Conservation (phyloP, 495 filamentous ascomycete species). For the Staphylotrichum tortipilum region DNA sequence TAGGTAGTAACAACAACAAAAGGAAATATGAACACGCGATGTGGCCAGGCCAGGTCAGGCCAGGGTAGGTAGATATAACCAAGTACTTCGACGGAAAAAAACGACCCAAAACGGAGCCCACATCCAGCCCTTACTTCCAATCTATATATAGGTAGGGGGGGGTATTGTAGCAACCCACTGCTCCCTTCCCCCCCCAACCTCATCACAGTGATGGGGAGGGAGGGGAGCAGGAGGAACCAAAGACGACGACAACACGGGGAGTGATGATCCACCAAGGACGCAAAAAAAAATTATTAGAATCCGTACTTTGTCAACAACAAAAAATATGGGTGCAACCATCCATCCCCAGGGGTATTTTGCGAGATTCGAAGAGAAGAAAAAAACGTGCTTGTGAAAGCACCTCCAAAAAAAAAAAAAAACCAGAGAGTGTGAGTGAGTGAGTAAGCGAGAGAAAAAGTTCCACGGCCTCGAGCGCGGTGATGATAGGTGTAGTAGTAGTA, state of each 20-base stretch:
- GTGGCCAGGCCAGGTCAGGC: neutral
- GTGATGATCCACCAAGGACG: too few relatives aligned
- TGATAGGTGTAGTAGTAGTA: too few relatives aligned
- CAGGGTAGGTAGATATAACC: too few relatives aligned
- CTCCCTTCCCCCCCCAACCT: too few relatives aligned
- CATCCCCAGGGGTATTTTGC: constrained; percentile 12
- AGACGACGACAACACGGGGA: neutral
- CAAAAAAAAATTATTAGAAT: constrained; percentile 8
- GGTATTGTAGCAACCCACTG: constrained; percentile 9
- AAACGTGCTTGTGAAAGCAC: constrained; percentile 1
- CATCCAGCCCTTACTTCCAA: constrained; percentile 4
- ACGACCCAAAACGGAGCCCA: neutral
- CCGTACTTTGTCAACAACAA: constrained; percentile 3
- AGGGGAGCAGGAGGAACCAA: too few relatives aligned
- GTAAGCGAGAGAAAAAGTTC: too few relatives aligned
- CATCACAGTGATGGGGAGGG: too few relatives aligned
- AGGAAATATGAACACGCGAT: neutral
- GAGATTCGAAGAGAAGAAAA: constrained; percentile 6
- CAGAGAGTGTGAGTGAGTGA: too few relatives aligned
- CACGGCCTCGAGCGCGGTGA: too few relatives aligned
- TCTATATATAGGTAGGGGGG: constrained; percentile 9
- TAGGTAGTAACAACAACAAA: neutral
- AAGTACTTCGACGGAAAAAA: too few relatives aligned
- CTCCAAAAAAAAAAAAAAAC: constrained; percentile 3
- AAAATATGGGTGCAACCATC: neutral